Conservation (phyloP, 306 rosid genomes). For the Crataegus laevigata region DNA sequence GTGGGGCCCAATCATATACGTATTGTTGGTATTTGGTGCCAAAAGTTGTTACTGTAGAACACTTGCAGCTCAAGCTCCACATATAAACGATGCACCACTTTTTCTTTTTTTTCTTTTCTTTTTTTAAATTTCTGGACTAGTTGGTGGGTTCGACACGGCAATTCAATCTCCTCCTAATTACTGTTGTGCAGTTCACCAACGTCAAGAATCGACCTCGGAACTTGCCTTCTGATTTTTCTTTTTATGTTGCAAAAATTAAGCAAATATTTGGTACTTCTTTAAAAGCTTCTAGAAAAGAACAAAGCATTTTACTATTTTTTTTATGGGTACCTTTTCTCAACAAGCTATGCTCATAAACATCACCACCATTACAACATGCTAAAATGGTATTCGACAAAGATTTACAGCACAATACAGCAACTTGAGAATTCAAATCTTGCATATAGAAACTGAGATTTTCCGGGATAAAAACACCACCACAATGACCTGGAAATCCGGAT, state of each 20-base stretch:
- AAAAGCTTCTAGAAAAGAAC: too few species aligned
- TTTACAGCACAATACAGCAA: conserved; percentile 4
- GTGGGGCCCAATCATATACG: conserved; percentile 3
- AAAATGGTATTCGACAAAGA: conserved; percentile 3
- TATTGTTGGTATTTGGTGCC: neutral
- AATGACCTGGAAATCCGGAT: conserved; percentile 23
- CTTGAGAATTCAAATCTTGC: conserved; percentile 8
- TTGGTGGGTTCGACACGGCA: too few species aligned
- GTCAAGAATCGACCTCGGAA: too few species aligned
- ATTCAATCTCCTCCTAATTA: too few species aligned
- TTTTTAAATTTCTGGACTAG: too few species aligned
- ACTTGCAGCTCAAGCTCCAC: neutral
- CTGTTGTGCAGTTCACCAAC: too few species aligned
- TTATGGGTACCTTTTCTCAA: neutral
- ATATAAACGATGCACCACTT: neutral
- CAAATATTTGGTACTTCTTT: too few species aligned
- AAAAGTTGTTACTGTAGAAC: neutral
- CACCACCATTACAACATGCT: neutral
- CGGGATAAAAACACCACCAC: conserved; percentile 2
- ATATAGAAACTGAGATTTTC: conserved; percentile 6
- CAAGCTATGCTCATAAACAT: neutral
- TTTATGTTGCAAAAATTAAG: too few species aligned
- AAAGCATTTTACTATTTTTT: too few species aligned
- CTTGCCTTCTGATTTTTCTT: too few species aligned
- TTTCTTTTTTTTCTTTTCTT: too few species aligned